phyloP scores from a whole-genome alignment of 2,329 filamentous ascomycete species.

The Fusarium sp. region DNA sequence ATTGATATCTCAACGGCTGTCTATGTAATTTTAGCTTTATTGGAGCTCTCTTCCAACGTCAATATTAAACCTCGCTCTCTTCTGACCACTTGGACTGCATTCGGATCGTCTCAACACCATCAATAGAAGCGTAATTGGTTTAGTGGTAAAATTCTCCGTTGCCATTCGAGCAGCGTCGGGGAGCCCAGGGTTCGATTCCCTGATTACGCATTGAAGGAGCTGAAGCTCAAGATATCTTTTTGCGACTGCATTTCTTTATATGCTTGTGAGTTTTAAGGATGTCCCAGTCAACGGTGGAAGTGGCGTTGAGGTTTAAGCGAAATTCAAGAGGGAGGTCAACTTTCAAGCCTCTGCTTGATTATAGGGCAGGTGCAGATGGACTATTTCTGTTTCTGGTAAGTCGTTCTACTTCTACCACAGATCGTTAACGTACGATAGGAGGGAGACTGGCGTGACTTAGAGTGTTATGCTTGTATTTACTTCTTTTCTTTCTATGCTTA shows the following conservation, averaged over 20 bases:
- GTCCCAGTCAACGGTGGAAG: accelerated
- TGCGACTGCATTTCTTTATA: accelerated
- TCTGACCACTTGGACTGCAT: accelerated
- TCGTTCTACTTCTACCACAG: accelerated
- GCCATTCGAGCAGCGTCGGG: neutral
- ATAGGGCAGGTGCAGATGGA: neutral
- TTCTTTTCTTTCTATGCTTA: neutral
- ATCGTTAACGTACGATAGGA: neutral
- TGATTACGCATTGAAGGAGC: neutral
- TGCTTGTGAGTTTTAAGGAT: neutral
- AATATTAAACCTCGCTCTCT: accelerated
- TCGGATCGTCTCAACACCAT: accelerated
- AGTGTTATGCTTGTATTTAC: accelerated
- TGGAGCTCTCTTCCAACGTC: neutral
- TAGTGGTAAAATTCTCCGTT: slow-evolving; percentile 1
- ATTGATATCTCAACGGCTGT: neutral
- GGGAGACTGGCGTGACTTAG: too few relatives aligned
- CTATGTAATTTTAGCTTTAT: neutral
- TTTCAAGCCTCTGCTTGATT: neutral
- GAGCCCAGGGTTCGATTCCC: neutral
- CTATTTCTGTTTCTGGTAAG: neutral
- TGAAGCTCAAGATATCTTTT: neutral
- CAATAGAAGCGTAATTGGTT: neutral
- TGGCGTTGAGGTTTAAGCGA: accelerated
- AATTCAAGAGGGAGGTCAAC: neutral